Evolutionary conservation across 2,329 filamentous ascomycete genomes (phyloP), one percentile per base, ranked within the genome.

Genomic region (Sporothrix euskadiensis): DNA sequence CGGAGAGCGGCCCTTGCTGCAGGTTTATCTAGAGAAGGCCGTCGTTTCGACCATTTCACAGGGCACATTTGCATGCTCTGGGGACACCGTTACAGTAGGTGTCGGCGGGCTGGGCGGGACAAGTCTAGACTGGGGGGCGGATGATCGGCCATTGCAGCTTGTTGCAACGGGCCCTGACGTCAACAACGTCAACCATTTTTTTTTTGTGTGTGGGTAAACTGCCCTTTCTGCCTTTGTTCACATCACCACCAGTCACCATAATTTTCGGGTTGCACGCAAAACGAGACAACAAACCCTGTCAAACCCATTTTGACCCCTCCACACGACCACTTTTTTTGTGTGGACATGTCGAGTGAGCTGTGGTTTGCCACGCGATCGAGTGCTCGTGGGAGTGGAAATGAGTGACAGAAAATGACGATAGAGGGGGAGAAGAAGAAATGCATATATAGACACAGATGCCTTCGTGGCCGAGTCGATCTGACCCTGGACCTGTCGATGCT

Each of bases 341-440:
- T 66, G 39, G 39, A 61, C 32, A 47, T 47, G 61, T 47, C 19
- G 57, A 66, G 16, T 66, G 61, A 66, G 30, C 61, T 47, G 19
- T 66, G 61, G 30, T 47, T 66, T 66, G 61, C 61, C 61, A 66
- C 61, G n/a, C n/a, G n/a, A 66, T 66, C 61, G 61, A 66, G 39
- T 10, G n/a, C 57, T 41, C 32, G 56, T 39, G 32, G 6, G 12
- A 44, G 19, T 10, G 19, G 30, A 71, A 47, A 8, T n/a, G 59
- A 32, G 10, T 63, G 59, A 70, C 26, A 47, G 22, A 49, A 41
- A n/a, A 71, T 32, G 56, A 71, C 39, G 32, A 71, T 49, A 10
- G 16, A 35, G 41, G 32, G 7, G 7, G 4, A 30, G 8, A n/a
- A 30, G 7, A n/a, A 16, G 22, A n/a, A 65, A 19, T 47, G 39